A percentile compares a stretch with the other conserved stretches of the same genome.
Conservation (phyloP, 1,139 yeast genomes). For the Hansenula sp. region DNA sequence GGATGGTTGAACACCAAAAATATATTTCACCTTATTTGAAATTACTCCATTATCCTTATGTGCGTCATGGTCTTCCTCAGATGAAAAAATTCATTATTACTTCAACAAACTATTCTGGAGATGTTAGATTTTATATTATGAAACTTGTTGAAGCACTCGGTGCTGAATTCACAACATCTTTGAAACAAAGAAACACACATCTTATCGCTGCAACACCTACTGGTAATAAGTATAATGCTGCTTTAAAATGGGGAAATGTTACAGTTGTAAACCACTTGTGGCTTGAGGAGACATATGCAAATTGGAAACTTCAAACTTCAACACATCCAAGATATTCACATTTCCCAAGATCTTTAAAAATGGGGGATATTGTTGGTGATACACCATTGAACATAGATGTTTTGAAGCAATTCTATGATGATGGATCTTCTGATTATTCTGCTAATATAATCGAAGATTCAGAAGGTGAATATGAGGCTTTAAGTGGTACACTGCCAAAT, state of each 20-base stretch:
- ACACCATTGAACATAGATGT: slow-evolving; percentile 40
- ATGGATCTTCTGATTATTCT: slow-evolving; percentile 10
- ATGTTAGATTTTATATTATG: slow-evolving; percentile 68
- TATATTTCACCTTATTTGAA: slow-evolving; percentile 57
- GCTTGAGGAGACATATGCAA: slow-evolving; percentile 78
- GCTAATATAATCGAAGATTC: slow-evolving; percentile 21
- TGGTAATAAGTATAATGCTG: slow-evolving; percentile 78
- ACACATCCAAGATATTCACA: slow-evolving; percentile 40
- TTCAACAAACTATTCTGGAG: slow-evolving; percentile 81
- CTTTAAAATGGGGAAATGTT: slow-evolving; percentile 55
- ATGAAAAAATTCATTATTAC: slow-evolving; percentile 53
- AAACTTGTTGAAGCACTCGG: slow-evolving; percentile 67
- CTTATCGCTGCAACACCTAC: slow-evolving; percentile 61
- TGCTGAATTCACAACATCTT: slow-evolving; percentile 67
- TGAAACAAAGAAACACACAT: slow-evolving; percentile 66
- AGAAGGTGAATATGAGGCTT: slow-evolving; percentile 12
- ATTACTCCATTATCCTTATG: slow-evolving; percentile 72
- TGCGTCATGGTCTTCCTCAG: slow-evolving; percentile 44
- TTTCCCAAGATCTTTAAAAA: slow-evolving; percentile 37
- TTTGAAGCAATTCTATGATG: slow-evolving; percentile 38
- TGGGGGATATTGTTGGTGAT: slow-evolving; percentile 47
- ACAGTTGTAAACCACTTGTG: slow-evolving; percentile 73
- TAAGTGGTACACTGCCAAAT: slow-evolving; percentile 4
- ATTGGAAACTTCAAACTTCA: slow-evolving; percentile 51
- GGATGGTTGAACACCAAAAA: slow-evolving; percentile 49